A percentile compares a stretch with the other conserved stretches of the same genome.
These are phyloP conservation scores for Xylaria cubensis DNA, from an alignment of 495 filamentous ascomycete species.

Conservation along the genomic window DNA sequence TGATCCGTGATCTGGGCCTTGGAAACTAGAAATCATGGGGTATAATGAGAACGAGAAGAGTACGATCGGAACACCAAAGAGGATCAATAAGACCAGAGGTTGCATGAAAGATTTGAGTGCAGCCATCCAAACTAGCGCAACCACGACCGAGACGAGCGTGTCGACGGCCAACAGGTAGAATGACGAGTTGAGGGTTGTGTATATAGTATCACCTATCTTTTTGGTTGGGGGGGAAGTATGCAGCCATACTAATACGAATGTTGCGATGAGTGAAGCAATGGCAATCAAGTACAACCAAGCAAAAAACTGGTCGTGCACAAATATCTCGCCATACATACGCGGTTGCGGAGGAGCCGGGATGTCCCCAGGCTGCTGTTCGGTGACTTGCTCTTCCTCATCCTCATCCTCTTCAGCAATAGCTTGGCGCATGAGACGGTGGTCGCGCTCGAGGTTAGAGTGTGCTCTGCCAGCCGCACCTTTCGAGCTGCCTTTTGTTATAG, in stretches of 20 bases:
- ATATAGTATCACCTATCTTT: conserved; percentile 87
- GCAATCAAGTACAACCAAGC: conserved; percentile 88
- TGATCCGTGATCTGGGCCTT: conserved; percentile 69
- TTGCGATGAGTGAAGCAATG: conserved; percentile 80
- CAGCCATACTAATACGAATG: conserved; percentile 84
- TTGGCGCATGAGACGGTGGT: conserved; percentile 41
- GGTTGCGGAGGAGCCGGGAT: conserved; percentile 37
- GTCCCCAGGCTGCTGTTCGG: conserved; percentile 27
- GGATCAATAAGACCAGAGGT: conserved; percentile 74
- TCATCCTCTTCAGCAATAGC: conserved; percentile 42
- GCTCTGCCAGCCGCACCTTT: conserved; percentile 31
- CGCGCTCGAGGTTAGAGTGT: conserved; percentile 40
- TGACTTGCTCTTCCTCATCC: conserved; percentile 36
- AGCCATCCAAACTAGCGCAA: conserved; percentile 91
- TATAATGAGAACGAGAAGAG: conserved; percentile 89
- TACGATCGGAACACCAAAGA: conserved; percentile 84
- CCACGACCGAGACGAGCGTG: conserved; percentile 84
- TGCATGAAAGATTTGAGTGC: conserved; percentile 84
- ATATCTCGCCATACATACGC: conserved; percentile 53
- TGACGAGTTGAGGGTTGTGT: conserved; percentile 83
- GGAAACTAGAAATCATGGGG: conserved; percentile 88
- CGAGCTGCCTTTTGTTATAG: conserved; percentile 35
- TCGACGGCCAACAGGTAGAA: conserved; percentile 89
- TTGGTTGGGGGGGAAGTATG: conserved; percentile 75
- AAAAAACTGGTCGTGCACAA: conserved; percentile 85